These are phyloP conservation scores for Coprinellus aureogranulatus DNA, from an alignment of 768 basidiomycete genomes.

Conservation along the genomic window DNA sequence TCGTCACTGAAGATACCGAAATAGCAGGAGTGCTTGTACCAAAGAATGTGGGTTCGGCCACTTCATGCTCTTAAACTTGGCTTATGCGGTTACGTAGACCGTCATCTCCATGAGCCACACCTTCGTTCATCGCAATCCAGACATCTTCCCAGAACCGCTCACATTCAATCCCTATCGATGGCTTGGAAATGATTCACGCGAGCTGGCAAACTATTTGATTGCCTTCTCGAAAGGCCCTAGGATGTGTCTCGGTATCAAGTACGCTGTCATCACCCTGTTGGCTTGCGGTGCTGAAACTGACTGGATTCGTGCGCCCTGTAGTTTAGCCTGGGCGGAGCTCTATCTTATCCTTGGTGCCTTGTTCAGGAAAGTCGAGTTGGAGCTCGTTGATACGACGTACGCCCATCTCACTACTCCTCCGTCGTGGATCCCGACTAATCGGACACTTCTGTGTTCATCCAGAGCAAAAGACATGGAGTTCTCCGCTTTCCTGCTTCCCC, in stretches of 20 bases:
- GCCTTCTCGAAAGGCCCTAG: constrained; percentile 45
- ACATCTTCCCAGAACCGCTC: constrained; percentile 39
- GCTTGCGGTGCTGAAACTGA: not conserved
- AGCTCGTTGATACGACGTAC: constrained; percentile 31
- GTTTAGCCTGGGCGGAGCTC: constrained; percentile 44
- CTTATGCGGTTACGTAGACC: constrained; percentile 28
- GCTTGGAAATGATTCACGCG: constrained; percentile 31
- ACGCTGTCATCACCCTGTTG: constrained; percentile 12
- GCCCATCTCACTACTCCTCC: constrained; percentile 3
- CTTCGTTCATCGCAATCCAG: constrained; percentile 37
- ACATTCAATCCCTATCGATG: constrained; percentile 43
- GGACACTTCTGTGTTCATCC: not conserved
- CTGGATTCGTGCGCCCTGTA: constrained; percentile 14
- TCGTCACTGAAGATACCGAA: constrained; percentile 31
- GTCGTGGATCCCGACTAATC: not conserved
- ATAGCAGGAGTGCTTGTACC: constrained; percentile 38
- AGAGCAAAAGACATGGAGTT: not conserved
- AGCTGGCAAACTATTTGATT: constrained; percentile 41
- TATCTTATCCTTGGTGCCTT: constrained; percentile 40
- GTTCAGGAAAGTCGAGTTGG: constrained; percentile 36
- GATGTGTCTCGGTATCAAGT: constrained; percentile 47
- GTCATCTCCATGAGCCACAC: constrained; percentile 38
- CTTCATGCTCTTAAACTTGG: no score
- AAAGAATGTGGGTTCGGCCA: constrained; percentile 33
- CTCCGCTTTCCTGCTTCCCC: not conserved